Conservation (phyloP, 768 basidiomycete species). For the Gloeophyllum trabeum region DNA sequence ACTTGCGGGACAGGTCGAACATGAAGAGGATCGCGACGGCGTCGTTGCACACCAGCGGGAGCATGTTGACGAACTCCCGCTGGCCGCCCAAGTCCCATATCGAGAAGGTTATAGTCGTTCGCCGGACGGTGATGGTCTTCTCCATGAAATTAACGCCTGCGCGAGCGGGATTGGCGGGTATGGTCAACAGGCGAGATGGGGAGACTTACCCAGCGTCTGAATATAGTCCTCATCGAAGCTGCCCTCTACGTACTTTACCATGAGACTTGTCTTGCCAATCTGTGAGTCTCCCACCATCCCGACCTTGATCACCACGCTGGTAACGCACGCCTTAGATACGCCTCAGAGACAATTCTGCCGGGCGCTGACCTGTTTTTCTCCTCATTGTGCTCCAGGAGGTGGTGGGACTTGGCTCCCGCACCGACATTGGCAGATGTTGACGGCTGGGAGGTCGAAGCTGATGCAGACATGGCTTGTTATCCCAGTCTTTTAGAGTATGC, state of each 20-base stretch:
- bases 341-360: background rate
- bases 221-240: constrained; percentile 99
- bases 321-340: background rate
- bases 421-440: constrained; percentile 33
- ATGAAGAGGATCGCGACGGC: constrained; percentile 99
- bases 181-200: constrained; percentile 1
- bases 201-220: constrained; percentile 83
- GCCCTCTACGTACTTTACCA: constrained; percentile 99
- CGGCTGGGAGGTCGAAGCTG: constrained; percentile 38
- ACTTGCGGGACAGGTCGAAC: constrained; percentile 98
- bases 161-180: constrained; percentile 8
- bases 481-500: constrained; percentile 1
- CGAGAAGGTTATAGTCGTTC: constrained; percentile 98
- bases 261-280: constrained; percentile 97
- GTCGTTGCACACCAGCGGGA: constrained; percentile 96
- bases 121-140: constrained; percentile 96
- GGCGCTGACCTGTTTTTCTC: constrained; percentile 59
- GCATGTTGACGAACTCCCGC: constrained; percentile 98
- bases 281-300: constrained; percentile 99
- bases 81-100: constrained; percentile 99
- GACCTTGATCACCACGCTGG: constrained; percentile 91
- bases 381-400: constrained; percentile 47
- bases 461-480: constrained; percentile 14
- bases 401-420: constrained; percentile 41
- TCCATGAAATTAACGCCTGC: constrained; percentile 99